Conservation (phyloP, 768 basidiomycete species). For the Mycena maculata region DNA sequence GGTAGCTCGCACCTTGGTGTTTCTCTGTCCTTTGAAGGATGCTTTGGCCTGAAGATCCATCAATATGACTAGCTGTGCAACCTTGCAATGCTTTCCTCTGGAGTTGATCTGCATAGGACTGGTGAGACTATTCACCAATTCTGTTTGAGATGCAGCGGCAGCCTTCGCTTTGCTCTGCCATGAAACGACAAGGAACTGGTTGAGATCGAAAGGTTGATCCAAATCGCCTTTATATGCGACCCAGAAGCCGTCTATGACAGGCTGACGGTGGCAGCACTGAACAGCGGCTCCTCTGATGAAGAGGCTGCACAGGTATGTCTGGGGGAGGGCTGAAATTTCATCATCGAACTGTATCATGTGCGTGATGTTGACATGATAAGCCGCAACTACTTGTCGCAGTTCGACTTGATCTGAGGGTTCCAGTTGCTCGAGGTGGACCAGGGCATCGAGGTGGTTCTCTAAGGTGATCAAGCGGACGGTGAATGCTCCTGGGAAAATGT, state of each 20-base stretch:
- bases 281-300: slow-evolving; percentile 9
- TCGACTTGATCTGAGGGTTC: neutral
- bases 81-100: neutral
- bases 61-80: neutral
- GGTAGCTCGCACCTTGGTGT: neutral
- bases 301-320: neutral
- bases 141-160: neutral
- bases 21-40: neutral
- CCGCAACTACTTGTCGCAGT: neutral
- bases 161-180: slow-evolving; percentile 2
- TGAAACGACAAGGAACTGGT: neutral
- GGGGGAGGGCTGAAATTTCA: neutral
- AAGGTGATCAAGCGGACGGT: neutral
- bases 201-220: neutral
- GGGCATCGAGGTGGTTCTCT: neutral
- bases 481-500: neutral
- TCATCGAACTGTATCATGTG: neutral
- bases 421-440: neutral
- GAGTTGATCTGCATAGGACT: slow-evolving; percentile 4
- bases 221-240: slow-evolving; percentile 2
- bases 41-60: neutral
- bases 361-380: neutral
- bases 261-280: slow-evolving; percentile 3
- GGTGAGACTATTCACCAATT: neutral
- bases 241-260: slow-evolving; percentile 11